Evolutionary conservation across 495 filamentous ascomycete genomes (phyloP).

Genomic region (Geoglossum glabrum): DNA sequence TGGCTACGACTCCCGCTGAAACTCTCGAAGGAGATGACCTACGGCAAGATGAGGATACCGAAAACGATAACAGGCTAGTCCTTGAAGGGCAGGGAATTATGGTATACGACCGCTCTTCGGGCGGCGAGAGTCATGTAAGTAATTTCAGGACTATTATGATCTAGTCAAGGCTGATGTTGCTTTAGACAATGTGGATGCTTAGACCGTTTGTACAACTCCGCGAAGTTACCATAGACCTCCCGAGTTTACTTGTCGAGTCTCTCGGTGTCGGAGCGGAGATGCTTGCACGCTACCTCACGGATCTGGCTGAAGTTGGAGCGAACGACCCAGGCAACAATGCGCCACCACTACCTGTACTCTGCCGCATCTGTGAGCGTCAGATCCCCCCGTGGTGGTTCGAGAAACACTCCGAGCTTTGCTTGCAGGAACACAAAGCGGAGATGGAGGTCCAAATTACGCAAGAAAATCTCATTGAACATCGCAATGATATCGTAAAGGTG

Average conservation of each 20-base stretch:
- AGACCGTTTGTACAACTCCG: constrained; percentile 73
- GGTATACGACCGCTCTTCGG: constrained; percentile 78
- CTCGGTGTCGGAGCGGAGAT: constrained; percentile 88
- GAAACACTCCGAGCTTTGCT: constrained; percentile 89
- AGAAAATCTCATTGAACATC: constrained; percentile 81
- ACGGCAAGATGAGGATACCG: background rate
- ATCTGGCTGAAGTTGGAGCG: constrained; percentile 64
- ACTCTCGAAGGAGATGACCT: constrained; percentile 16
- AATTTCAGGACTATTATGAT: background rate
- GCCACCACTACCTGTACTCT: constrained; percentile 77
- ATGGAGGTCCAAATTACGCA: constrained; percentile 94
- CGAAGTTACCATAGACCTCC: constrained; percentile 89
- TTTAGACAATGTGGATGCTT: constrained; percentile 98
- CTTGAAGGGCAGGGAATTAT: constrained; percentile 95
- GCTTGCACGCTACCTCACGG: constrained; percentile 79
- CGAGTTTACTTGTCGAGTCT: constrained; percentile 75
- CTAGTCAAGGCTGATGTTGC: constrained; percentile 10
- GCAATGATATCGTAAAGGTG: constrained; percentile 87
- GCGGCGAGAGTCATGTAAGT: constrained; percentile 77
- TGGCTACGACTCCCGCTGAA: constrained; percentile 27
- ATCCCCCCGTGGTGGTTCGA: constrained; percentile 99
- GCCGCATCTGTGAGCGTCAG: constrained; percentile 91
- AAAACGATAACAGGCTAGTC: constrained; percentile 38
- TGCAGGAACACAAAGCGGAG: constrained; percentile 89
- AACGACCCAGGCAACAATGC: constrained; percentile 65